Base-by-base conservation (phyloP, 352 stramenopile genomes). In the Pythium dissimile region DNA sequence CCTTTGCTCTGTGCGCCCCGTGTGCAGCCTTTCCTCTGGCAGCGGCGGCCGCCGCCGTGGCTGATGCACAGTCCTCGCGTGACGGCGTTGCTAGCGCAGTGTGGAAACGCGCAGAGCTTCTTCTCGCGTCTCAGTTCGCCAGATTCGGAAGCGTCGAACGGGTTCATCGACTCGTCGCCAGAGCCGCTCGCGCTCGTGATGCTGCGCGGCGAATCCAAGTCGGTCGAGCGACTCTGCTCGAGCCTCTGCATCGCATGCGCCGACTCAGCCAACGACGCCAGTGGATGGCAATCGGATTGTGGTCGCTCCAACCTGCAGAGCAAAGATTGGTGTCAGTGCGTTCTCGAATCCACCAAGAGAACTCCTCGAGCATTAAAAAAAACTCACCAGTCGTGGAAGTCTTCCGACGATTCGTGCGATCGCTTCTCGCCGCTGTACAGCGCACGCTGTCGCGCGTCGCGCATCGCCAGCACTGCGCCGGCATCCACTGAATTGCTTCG, bases 41-140 rank as follows among this genome's bases (percentile, higher is more conserved):
- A 94, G 21, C 84, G 80, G 1, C 84, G 78, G 1, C 84, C 84
- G 30, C 84, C 84, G 27, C 84, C 84, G 53, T 94, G 84, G 44
- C 77, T 88, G 11, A 92, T 92, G 50, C 85, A 94, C 26, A 92
- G 71, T 8, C 85, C 85, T 24, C 85, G 75, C 16, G 83, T 92
- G 42, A 92, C 83, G 7, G 85, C 82, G 54, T 89, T 93, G 60
- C 80, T 91, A 11, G 61, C 47, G 59, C 85, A 94, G 24, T 84
- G 61, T 10, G 80, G 76, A 39, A 91, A 88, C 9, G 74, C 79
- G 52, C 80, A 91, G 11, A 91, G 66, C 60, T 91, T 91, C 61
- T 91, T 91, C 61, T 88, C 80, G 12, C 80, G 80, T 30, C 72
- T 72, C 42, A 63, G 53, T 35, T 64, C 56, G 35, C 60, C 43